Percentiles rank a stretch among this genome's conserved stretches.
phyloP scores from a whole-genome alignment of 208 protist genomes.

The Acanthamoeba polyphaga region DNA sequence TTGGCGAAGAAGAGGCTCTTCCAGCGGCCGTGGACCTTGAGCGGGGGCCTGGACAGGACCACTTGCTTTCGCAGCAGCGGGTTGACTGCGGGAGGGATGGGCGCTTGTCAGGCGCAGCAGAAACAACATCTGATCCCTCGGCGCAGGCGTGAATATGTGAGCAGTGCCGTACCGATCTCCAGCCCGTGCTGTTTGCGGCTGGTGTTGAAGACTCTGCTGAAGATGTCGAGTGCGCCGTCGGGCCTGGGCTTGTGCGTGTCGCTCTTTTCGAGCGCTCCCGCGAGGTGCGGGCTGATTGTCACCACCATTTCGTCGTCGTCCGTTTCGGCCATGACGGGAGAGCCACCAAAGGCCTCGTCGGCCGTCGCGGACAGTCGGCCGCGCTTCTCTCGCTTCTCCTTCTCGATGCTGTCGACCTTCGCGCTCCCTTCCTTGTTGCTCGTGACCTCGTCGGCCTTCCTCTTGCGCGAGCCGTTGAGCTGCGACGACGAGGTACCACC shows the following conservation, averaged over 20 bases:
- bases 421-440: background rate
- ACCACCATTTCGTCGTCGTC: slow-evolving; percentile 43
- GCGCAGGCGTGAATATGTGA: background rate
- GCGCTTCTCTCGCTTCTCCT: slow-evolving; percentile 40
- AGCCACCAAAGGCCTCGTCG: background rate
- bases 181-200: background rate
- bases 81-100: background rate
- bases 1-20: slow-evolving; percentile 21
- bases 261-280: background rate
- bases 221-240: background rate
- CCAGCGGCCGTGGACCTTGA: slow-evolving; percentile 28
- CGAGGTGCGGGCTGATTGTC: slow-evolving; percentile 33
- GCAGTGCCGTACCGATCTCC: background rate
- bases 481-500: background rate
- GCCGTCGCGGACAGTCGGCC: background rate
- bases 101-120: background rate
- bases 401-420: background rate
- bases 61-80: slow-evolving; percentile 28
- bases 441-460: slow-evolving; percentile 10
- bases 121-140: background rate
- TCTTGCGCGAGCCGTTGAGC: background rate
- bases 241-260: background rate
- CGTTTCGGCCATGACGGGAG: background rate
- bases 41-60: background rate
- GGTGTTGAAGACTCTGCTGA: background rate